Evolutionary conservation across 2,329 filamentous ascomycete species (phyloP), one percentile per base, ranked within the genome.

Genomic region (Fusarium zealandicum): DNA sequence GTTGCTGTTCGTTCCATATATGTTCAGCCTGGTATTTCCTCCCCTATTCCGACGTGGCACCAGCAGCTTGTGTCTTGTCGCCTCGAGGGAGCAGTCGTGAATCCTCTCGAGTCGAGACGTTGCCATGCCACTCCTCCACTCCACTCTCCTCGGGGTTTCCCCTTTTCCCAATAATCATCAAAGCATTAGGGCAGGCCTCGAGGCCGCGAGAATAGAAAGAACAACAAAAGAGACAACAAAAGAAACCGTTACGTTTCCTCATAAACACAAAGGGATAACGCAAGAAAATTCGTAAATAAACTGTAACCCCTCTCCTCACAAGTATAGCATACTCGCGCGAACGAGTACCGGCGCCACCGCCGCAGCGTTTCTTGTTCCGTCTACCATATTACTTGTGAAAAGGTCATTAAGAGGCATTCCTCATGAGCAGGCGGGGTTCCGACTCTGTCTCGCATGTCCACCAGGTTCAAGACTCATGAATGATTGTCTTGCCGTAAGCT

Each of bases 311-410:
- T 55, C 40, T 54, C 44, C 51, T 55, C 53, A 55, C 62, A 60
- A 64, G 48, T 51, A 59, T 64, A 64, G 48, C 52, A 59, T 64
- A 53, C 63, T 54, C 61, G 61, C 43, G 59, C 51, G 60, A 57
- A 66, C 63, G 61, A 66, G 65, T 57, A 68, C 51, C 61, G 54
- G 61, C 56, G 61, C 49, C 48, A 28, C 28, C 44, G 56, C 63
- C 63, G 40, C 48, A 64, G 40, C 51, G 47, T 54, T 65, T 55
- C 61, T 57, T 66, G 58, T 63, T 56, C 61, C 61, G 61, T 67
- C 65, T 67, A 66, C 63, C 63, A 46, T 66, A 62, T 62, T 64
- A 65, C 59, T 66, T 64, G 55, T 62, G 61, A 56, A 25, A 55
- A 55, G 54, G 54, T 67, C 65, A 68, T 68, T 68, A 68, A 57